Evolutionary conservation across 2,329 filamentous ascomycete species (phyloP), one percentile per base, ranked within the genome.

Genomic region (Penicillium sp.): DNA sequence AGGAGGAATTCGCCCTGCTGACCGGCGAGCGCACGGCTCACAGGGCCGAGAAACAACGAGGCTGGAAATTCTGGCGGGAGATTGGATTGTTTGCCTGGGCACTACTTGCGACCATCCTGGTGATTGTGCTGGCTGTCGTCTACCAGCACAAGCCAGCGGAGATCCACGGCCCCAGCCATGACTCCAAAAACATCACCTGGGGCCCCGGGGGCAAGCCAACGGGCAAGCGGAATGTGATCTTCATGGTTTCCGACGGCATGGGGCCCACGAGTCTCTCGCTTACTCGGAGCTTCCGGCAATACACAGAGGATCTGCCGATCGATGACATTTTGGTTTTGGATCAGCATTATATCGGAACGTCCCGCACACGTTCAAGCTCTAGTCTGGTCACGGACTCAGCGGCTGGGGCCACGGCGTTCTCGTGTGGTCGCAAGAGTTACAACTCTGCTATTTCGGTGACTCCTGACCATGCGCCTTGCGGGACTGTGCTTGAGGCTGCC

Each of bases 171-270:
- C 38, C 38, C 8, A 68, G 69, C 46, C 53, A 68, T 58, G 60
- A 56, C 32, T 57, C 58, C 10, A 65, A 60, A 54, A 54, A 59
- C 4, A 63, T 51, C 55, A 62, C 65, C 43, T 76, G 73, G 73
- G 71, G 71, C 10, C 68, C 71, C 29, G 67, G 66, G 53, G 71
- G 71, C 18, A 78, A 76, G 58, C 78, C 80, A 52, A 74, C 66
- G 27, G 84, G 86, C 48, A 99, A 97, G 80, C 84, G 90, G 50
- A 99, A 97, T 74, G 81, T 99, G 49, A 88, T 99, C 65, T 97
- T 99, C 79, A 99, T 99, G 94, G 93, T 99, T 36, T 96, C 91
- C 0, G 94, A 99, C 72, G 94, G 94, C 67, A 99, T 99, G 94
- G 94, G 94, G 0, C 94, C 94, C 7, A 90, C 94, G 8, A 93